Base-by-base conservation (phyloP, 495 filamentous ascomycete genomes). In the Neurospora intermedia region DNA sequence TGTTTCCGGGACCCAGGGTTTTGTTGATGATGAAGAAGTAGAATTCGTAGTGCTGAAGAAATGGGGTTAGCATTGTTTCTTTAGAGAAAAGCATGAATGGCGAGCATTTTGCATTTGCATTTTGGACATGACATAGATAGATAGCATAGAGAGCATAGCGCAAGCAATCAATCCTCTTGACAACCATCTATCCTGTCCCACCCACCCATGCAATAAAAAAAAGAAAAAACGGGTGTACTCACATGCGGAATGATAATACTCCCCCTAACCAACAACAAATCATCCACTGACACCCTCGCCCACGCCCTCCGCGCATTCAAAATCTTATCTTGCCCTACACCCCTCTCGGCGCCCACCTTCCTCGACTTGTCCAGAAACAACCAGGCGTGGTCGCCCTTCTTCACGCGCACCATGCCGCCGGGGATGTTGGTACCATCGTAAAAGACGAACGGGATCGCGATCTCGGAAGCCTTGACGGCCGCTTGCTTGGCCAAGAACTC, bases 371-470 rank as follows among this genome's bases (percentile, higher is more conserved):
- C 96, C 5, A 99, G 83, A 74, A 98, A 97, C 15, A 97, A 77
- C 94, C 95, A 98, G 18, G 96, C 84, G 69, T 87, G 89, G 75
- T 98, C 94, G 0, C 96, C 96, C 78, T 99, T 99, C 83, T 94
- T 98, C 70, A 98, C 89, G 75, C 88, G 89, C 78, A 90, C 95
- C 23, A 86, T 84, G 27, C 96, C 91, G 38, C 92, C 90, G 2
- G 94, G 90, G n/a, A 93, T 94, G 80, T 96, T 95, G 5, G 93
- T 96, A n/a, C 96, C 96, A 73, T 99, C 96, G 81, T 97, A 98
- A 78, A 99, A 98, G 31, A 98, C 93, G 81, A 99, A 99, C 0
- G 96, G 96, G 4, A 99, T 93, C 48, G 91, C 84, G 27, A 99
- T 93, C 78, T 97, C 94, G 35, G 94, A 93, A 43, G 89, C 89